phyloP scores from a whole-genome alignment of 2,329 filamentous ascomycete genomes.

The Zymoseptoria ardabiliae region DNA sequence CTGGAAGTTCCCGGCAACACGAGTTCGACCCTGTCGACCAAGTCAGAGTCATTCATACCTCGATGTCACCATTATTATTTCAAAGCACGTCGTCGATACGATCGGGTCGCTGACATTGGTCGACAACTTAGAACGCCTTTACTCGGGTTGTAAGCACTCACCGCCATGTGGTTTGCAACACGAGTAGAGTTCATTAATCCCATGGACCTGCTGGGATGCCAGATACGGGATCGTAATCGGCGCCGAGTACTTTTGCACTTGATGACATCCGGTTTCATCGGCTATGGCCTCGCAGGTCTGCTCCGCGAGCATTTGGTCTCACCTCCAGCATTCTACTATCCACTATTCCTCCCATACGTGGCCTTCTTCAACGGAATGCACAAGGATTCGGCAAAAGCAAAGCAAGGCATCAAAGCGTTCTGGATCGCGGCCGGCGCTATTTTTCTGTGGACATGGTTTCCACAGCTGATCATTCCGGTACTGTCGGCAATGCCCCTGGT shows the following conservation, averaged over 20 bases:
- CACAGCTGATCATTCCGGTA: slow-evolving; percentile 27
- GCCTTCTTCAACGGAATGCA: slow-evolving; percentile 15
- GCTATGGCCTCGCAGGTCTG: slow-evolving; percentile 77
- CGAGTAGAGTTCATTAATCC: too few relatives aligned
- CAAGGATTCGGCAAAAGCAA: slow-evolving; percentile 8
- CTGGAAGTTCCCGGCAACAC: too few relatives aligned
- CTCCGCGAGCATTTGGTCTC: slow-evolving; percentile 73
- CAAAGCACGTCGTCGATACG: too few relatives aligned
- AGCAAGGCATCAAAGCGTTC: slow-evolving; percentile 9
- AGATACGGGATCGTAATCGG: too few relatives aligned
- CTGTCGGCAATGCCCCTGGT: slow-evolving; percentile 24
- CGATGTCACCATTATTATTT: too few relatives aligned
- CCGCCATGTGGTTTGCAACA: too few relatives aligned
- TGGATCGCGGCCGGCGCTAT: slow-evolving; percentile 9
- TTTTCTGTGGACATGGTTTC: slow-evolving; percentile 30
- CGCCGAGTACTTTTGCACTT: slow-evolving; percentile 4
- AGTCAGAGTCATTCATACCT: too few relatives aligned
- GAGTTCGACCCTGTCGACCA: too few relatives aligned
- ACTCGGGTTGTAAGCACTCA: too few relatives aligned
- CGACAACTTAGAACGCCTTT: too few relatives aligned
- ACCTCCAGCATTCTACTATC: slow-evolving; percentile 85
- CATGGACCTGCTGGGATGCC: too few relatives aligned
- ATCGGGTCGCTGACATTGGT: too few relatives aligned
- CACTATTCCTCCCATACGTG: slow-evolving; percentile 28
- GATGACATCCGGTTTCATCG: slow-evolving; percentile 38